phyloP scores from a whole-genome alignment of 1,139 yeast genomes.

The Blastobotrys elegans region DNA sequence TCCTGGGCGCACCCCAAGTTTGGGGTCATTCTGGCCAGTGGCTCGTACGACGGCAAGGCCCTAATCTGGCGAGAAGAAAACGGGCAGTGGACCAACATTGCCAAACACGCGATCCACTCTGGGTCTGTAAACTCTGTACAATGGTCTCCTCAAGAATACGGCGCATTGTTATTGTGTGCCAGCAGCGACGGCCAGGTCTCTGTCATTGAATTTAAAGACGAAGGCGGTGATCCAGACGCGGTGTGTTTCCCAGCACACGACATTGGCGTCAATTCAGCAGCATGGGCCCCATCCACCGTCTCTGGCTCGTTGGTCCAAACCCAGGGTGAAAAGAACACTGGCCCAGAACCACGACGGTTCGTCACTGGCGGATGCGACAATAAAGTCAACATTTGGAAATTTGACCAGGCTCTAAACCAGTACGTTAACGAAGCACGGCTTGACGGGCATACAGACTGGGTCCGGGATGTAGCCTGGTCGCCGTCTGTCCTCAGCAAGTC shows the following conservation, averaged over 20 bases:
- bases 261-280: conserved; percentile 88
- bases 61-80: conserved; percentile 93
- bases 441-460: conserved; percentile 96
- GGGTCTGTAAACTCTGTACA: conserved; percentile 92
- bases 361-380: conserved; percentile 97
- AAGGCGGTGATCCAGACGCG: conserved; percentile 65
- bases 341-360: conserved; percentile 46
- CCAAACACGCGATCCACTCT: conserved; percentile 82
- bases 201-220: conserved; percentile 85
- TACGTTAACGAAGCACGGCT: conserved; percentile 72
- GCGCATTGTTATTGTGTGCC: conserved; percentile 84
- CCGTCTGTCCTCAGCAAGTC: conserved; percentile 83
- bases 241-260: conserved; percentile 75
- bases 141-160: conserved; percentile 98
- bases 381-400: conserved; percentile 85
- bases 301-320: conserved; percentile 35
- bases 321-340: conserved; percentile 3
- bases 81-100: conserved; percentile 82
- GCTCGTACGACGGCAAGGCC: conserved; percentile 93
- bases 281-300: conserved; percentile 82
- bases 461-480: conserved; percentile 97
- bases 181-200: conserved; percentile 93
- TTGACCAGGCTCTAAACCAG: conserved; percentile 49
- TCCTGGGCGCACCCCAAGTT: conserved; percentile 99
- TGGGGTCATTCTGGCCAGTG: conserved; percentile 89